Evolutionary conservation across 257 asterid species (phyloP).

Genomic region (Solanum lycopersicoides): DNA sequence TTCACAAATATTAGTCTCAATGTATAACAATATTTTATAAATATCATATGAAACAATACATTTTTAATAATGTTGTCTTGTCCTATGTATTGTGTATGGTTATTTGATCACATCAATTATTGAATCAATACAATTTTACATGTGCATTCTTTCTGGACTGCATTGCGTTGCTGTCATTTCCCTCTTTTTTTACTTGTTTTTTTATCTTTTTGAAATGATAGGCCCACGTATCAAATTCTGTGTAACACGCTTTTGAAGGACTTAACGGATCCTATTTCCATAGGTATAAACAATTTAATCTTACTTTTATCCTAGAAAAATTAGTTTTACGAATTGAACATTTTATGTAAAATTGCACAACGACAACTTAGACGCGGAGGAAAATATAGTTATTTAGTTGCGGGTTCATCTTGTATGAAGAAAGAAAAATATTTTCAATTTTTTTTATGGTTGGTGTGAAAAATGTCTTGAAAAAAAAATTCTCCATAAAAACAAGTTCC

Average conservation of each 20-base stretch:
- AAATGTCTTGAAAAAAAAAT: not conserved
- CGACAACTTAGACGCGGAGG: not conserved
- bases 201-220: not conserved
- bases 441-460: too few species aligned
- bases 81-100: not conserved
- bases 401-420: not conserved
- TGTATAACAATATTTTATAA: too few species aligned
- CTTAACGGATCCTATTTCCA: not conserved
- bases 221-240: not conserved
- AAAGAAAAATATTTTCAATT: too few species aligned
- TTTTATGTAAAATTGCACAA: not conserved
- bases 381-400: not conserved
- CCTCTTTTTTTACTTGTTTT: not conserved
- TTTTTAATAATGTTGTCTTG: slow-evolving; percentile 17
- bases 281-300: not conserved
- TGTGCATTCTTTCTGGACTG: not conserved
- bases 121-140: slow-evolving; percentile 8
- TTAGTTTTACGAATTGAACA: not conserved
- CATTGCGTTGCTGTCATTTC: not conserved
- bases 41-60: not conserved
- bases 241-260: not conserved
- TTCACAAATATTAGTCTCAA: too few species aligned
- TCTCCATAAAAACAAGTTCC: too few species aligned
- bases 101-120: slow-evolving; percentile 15
- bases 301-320: not conserved